Base-by-base conservation (phyloP, 2,329 filamentous ascomycete genomes). In the Trichophyton simii region DNA sequence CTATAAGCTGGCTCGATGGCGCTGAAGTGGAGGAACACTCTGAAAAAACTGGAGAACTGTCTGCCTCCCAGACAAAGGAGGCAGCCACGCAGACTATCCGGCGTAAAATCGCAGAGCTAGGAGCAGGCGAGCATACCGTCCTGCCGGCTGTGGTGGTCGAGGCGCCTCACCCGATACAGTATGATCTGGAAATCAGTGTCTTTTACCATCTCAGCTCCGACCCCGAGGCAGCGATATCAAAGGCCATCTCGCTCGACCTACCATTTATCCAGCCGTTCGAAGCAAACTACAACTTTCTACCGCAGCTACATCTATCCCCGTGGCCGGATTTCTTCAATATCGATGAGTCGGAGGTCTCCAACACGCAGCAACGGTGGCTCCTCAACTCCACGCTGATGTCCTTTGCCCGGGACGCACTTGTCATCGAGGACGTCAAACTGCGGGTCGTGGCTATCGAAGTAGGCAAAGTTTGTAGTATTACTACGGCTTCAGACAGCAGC, bases 271-370 rank as follows among this genome's bases (percentile, higher is more conserved):
- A 85, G 58, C 90, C 92, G 0, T 97, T 99, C 68, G 91, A 96
- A 74, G 89, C 91, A 15, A 94, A 88, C 68, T 96, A 95, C 72
- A 89, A 95, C 64, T 84, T 97, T 64, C 80, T 86, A 11, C 91
- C 94, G 9, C 83, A 87, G 8, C 78, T 96, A 2, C 87, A 96
- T 72, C 73, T 81, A 0, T 86, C 87, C 57, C 79, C 84, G 1
- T 99, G 94, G 92, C 91, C 94, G 0, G 91, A 87, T 71, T 85
- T 95, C 67, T 99, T 97, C 72, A 80, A 85, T 59, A 80, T 84
- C 38, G 72, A 76, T 11, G 68, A 72, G 9, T 61, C 74, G 15
- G 67, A 72, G 2, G 69, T 70, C 3, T 64, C 69, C 62, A 92
- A 92, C 0, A 78, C 97, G 13, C 79, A 83, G 3, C 92, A 97